Evolutionary conservation across 148 eudicot species (phyloP).

Genomic region (Rhododendron molle): DNA sequence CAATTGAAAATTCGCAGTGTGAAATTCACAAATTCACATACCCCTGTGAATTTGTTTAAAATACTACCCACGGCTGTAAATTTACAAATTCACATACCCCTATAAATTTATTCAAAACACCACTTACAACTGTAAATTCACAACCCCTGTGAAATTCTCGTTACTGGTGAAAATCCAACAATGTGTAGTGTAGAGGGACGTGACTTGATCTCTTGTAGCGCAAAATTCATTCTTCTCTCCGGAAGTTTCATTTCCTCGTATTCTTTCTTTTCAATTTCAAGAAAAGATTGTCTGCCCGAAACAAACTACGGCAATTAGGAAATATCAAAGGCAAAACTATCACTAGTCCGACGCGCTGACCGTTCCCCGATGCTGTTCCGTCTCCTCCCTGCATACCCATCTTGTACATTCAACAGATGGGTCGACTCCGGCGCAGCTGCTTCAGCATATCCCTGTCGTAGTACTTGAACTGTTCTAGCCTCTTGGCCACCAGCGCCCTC

Average conservation of each 20-base stretch:
- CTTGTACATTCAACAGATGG: background rate
- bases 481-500: background rate
- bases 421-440: background rate
- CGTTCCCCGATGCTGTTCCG: slow-evolving; percentile 9
- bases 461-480: background rate
- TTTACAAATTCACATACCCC: too few species aligned
- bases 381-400: slow-evolving; percentile 3
- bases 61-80: too few species aligned
- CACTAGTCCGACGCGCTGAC: slow-evolving; percentile 7
- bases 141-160: too few species aligned
- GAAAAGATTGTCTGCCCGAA: background rate
- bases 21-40: too few species aligned
- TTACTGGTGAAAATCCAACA: too few species aligned
- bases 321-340: slow-evolving; percentile 19
- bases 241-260: background rate
- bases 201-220: too few species aligned
- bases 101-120: too few species aligned
- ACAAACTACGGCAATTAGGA: slow-evolving; percentile 5
- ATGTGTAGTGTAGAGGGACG: too few species aligned
- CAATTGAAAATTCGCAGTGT: too few species aligned
- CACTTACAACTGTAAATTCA: too few species aligned
- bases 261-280: background rate
- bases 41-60: too few species aligned
- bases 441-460: background rate
- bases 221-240: background rate